phyloP scores from a whole-genome alignment of 129 eudicot species.

The Solidago caesia region DNA sequence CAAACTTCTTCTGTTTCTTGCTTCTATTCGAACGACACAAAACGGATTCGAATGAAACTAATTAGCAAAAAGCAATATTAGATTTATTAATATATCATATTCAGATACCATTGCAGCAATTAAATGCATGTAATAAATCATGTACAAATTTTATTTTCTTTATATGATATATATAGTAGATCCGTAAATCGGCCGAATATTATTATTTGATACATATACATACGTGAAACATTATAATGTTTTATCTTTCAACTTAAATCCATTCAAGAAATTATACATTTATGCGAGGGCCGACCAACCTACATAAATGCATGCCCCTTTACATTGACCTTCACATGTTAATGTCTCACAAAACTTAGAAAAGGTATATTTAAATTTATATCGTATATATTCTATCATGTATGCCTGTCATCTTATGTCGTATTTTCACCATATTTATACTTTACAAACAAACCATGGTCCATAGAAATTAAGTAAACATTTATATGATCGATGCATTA shows the following conservation, averaged over 20 bases:
- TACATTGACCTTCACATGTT: conserved; percentile 58
- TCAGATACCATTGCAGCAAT: no score
- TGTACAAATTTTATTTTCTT: no score
- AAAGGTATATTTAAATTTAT: conserved; percentile 4
- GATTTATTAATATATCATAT: no score
- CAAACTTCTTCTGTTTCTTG: no score
- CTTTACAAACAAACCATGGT: conserved; percentile 10
- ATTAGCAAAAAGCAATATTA: no score
- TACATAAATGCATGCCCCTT: conserved; percentile 43
- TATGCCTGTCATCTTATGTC: conserved; percentile 13
- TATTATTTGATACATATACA: no score
- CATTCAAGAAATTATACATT: conserved; percentile 13
- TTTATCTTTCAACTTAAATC: conserved; percentile 15
- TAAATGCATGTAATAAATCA: no score
- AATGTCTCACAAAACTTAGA: conserved; percentile 37
- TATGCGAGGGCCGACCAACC: conserved; percentile 34
- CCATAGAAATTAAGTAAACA: neutral
- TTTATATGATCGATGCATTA: conserved; percentile 3
- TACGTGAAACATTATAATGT: neutral
- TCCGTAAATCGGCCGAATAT: no score
- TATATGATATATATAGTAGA: no score
- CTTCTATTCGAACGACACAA: no score
- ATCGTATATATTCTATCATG: neutral
- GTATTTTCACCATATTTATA: neutral
- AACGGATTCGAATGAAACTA: no score